Evolutionary conservation across 352 stramenopile species (phyloP).

Genomic region (Pelagophyceae sp.): DNA sequence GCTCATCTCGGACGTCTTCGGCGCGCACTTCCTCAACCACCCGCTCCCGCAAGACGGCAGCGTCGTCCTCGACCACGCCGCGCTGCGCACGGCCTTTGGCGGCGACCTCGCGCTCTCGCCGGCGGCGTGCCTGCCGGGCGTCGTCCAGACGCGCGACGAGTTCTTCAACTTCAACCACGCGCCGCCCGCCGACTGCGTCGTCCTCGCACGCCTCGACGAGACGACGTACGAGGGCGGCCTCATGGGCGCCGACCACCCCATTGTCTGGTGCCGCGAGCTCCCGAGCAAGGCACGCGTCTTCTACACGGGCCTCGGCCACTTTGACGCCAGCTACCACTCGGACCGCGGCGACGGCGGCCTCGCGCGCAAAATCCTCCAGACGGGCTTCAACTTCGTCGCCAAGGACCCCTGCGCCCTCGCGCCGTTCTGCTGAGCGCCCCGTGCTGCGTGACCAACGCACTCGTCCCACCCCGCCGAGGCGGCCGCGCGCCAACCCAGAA

Average conservation of each 20-base stretch:
- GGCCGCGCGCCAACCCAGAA: no score
- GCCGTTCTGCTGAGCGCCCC: no score
- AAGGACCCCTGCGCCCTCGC: neutral
- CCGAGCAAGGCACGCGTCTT: conserved; percentile 26
- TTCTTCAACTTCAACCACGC: conserved; percentile 32
- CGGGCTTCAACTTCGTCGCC: conserved; percentile 11
- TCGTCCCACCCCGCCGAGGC: no score
- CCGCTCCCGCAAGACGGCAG: conserved; percentile 17
- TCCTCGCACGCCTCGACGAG: conserved; percentile 27
- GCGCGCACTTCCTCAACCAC: conserved; percentile 28
- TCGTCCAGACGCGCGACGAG: conserved; percentile 23
- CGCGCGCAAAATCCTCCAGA: neutral
- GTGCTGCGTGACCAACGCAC: no score
- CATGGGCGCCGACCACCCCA: conserved; percentile 27
- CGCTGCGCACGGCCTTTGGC: neutral
- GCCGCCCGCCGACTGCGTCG: conserved; percentile 1
- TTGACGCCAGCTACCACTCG: neutral
- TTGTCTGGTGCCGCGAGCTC: conserved; percentile 23
- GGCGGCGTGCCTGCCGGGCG: conserved; percentile 5
- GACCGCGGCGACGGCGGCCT: neutral
- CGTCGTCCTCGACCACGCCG: conserved; percentile 7
- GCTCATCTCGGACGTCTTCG: conserved; percentile 25
- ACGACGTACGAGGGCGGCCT: conserved; percentile 26
- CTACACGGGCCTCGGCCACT: conserved; percentile 29
- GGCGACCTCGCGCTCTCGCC: neutral